Percentiles rank a stretch among this genome's conserved stretches.
These are phyloP conservation scores for Mycena venus DNA, from an alignment of 768 basidiomycete species.

Conservation along the genomic window DNA sequence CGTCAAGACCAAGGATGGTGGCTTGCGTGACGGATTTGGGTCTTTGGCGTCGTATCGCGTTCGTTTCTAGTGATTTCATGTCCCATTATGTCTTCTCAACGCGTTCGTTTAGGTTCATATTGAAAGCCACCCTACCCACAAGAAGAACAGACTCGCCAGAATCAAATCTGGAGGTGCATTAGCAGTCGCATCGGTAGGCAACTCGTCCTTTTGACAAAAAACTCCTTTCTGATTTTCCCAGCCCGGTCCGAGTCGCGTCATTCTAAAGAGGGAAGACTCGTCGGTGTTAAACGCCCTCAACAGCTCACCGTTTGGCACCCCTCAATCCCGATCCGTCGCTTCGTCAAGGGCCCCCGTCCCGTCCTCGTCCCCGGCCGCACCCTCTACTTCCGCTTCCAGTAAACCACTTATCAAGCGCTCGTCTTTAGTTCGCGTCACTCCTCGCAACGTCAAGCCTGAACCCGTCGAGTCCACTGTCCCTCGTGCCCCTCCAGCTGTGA, in stretches of 20 bases:
- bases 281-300: slow-evolving; percentile 7
- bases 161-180: not conserved
- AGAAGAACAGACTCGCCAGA: slow-evolving; percentile 24
- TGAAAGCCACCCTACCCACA: slow-evolving; percentile 40
- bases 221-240: not conserved
- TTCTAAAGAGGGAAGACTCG: slow-evolving; percentile 7
- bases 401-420: slow-evolving; percentile 12
- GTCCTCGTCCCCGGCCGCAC: not conserved
- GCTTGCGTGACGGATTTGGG: slow-evolving; percentile 58
- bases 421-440: slow-evolving; percentile 14
- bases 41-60: slow-evolving; percentile 63
- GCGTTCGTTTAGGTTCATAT: slow-evolving; percentile 45
- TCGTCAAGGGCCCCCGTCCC: not conserved
- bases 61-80: slow-evolving; percentile 31
- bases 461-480: slow-evolving; percentile 45
- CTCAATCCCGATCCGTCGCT: not conserved
- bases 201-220: not conserved
- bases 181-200: not conserved
- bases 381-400: not conserved
- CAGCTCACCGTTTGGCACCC: slow-evolving; percentile 9
- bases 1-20: slow-evolving; percentile 52
- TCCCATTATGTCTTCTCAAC: slow-evolving; percentile 4
- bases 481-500: slow-evolving; percentile 18
- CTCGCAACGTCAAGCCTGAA: slow-evolving; percentile 44
- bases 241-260: not conserved